Evolutionary conservation across 139 green algal genomes (phyloP), one percentile per base, ranked within the genome.

Genomic region (Tetradesmus lagerheimii): DNA sequence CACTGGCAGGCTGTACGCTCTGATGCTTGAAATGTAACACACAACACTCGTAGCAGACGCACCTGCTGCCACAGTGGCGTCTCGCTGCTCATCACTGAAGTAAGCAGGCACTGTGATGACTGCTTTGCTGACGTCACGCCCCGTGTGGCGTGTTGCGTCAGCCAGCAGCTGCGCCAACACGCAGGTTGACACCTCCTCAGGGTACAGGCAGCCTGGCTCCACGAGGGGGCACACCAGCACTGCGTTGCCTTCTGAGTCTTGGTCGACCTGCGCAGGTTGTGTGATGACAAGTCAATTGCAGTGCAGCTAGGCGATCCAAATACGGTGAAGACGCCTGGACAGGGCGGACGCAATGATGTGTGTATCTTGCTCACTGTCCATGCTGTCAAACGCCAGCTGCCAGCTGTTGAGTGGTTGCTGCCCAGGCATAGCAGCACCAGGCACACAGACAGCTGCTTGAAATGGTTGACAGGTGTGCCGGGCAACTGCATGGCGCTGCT

Each of bases 81-180:
- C 94, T 15, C 94, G 87, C 91, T 98, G 95, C 14, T 86, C 86
- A 0, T 97, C 95, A 53, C 94, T 90, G 80, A 99, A 99, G 92
- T 99, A 99, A 3, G 97, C 97, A 2, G 97, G 97, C 80, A 99
- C 97, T 0, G 95, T 97, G 31, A 99, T 97, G 31, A 99, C 97
- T 0, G 97, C 97, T 81, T 97, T 97, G 35, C 25, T 95, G 27
- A 97, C 89, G 4, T 47, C 50, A 6, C 87, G 79, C 8, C 74
- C 80, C 0, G 85, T 89, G 43, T 92, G 89, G 16, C 50, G 43
- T 41, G 93, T 86, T 15, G 96, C 96, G 39, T 96, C 94, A 4
- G 89, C 75, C 74, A 98, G 75, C 87, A 98, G 92, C 85, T 96
- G 91, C 0, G 76, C 57, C 37, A 98, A 15, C 43, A 98, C 90